A percentile compares a stretch with the other conserved stretches of the same genome.
Conservation (phyloP, 805 yeast species). For the Yarrowia sp. region DNA sequence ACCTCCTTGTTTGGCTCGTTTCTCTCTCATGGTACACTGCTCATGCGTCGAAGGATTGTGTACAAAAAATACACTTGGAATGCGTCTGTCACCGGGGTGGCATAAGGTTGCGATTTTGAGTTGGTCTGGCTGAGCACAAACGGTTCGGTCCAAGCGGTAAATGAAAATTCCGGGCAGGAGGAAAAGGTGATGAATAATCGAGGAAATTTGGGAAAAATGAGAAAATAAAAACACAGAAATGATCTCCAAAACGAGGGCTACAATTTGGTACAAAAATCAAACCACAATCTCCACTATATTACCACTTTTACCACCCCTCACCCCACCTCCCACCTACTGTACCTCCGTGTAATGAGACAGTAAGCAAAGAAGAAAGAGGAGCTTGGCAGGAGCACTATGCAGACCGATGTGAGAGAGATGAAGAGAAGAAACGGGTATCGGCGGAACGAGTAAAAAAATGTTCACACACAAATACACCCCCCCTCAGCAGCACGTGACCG, state of each 20-base stretch:
- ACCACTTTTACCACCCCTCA: too few species aligned
- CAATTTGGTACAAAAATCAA: neutral
- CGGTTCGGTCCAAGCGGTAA: constrained; percentile 18
- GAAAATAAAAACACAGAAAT: neutral
- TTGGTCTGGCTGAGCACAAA: neutral
- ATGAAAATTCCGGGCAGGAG: neutral
- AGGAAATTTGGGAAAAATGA: neutral
- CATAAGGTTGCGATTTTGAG: neutral
- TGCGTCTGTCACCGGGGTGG: constrained; percentile 5
- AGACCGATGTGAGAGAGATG: neutral
- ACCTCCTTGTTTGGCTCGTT: neutral
- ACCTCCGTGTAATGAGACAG: constrained; percentile 15
- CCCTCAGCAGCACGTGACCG: neutral
- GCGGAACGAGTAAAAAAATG: neutral
- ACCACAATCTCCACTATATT: too few species aligned
- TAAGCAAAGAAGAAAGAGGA: constrained; percentile 1
- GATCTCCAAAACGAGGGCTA: neutral
- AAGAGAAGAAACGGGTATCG: neutral
- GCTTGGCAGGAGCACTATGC: constrained; percentile 17
- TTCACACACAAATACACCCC: neutral
- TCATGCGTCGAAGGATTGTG: constrained; percentile 8
- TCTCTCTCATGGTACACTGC: neutral
- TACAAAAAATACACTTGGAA: neutral
- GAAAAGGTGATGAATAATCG: neutral
- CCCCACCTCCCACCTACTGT: neutral